Conservation (phyloP, 2,329 filamentous ascomycete genomes). For the Exophiala viscosa region DNA sequence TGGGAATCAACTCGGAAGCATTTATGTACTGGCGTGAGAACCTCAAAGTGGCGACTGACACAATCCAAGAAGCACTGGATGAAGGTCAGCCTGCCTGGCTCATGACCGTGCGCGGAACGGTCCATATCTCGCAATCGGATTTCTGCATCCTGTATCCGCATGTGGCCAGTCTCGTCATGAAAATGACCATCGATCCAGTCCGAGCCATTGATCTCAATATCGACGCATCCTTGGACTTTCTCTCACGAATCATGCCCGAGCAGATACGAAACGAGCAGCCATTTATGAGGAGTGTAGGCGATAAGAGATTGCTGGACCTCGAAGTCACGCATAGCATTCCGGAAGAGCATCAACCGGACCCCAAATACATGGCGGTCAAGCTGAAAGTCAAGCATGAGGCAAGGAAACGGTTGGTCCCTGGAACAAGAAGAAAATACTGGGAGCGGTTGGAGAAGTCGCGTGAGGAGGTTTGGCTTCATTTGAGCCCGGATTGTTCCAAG, state of each 20-base stretch:
- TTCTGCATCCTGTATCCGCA: constrained; percentile 62
- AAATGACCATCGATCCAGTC: constrained; percentile 60
- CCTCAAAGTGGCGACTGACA: constrained; percentile 54
- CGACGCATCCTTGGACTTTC: constrained; percentile 60
- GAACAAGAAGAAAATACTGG: constrained; percentile 19
- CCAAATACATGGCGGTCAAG: constrained; percentile 57
- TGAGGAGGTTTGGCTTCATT: constrained; percentile 25
- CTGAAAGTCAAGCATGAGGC: constrained; percentile 57
- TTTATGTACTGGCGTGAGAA: constrained; percentile 69
- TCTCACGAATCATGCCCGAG: constrained; percentile 39
- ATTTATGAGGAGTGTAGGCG: constrained; percentile 50
- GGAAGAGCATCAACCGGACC: constrained; percentile 52
- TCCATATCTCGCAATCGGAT: constrained; percentile 64
- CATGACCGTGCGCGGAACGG: constrained; percentile 55
- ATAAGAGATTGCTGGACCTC: constrained; percentile 51
- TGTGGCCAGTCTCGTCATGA: constrained; percentile 56
- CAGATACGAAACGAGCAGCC: constrained; percentile 40
- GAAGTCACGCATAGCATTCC: constrained; percentile 47
- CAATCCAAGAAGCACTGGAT: constrained; percentile 55
- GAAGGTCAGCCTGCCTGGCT: constrained; percentile 49
- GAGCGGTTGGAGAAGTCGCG: constrained; percentile 9
- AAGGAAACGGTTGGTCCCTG: constrained; percentile 18
- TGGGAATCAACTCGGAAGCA: constrained; percentile 64
- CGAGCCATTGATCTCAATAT: constrained; percentile 63
- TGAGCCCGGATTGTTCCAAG: constrained; percentile 11